phyloP scores from a whole-genome alignment of 768 basidiomycete genomes.

The Termitomyces eurrhizus region DNA sequence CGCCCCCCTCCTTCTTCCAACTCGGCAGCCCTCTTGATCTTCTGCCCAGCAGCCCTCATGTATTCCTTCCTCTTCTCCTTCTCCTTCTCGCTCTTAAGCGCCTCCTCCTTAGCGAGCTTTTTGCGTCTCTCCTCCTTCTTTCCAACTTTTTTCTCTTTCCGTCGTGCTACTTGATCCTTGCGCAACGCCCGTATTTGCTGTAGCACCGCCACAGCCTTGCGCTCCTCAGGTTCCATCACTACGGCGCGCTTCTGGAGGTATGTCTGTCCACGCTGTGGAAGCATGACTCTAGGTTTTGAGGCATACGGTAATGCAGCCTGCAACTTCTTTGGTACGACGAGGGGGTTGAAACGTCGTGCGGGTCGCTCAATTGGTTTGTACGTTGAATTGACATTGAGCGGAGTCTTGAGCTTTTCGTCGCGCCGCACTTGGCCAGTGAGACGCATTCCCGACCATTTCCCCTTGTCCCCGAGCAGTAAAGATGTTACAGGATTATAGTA shows the following conservation, averaged over 20 bases:
- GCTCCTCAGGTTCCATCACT: slow-evolving; percentile 93
- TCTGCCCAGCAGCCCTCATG: slow-evolving; percentile 70
- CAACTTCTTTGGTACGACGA: slow-evolving; percentile 86
- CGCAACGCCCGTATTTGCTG: slow-evolving; percentile 92
- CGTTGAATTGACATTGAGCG: slow-evolving; percentile 75
- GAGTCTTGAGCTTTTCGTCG: slow-evolving; percentile 83
- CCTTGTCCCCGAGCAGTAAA: slow-evolving; percentile 77
- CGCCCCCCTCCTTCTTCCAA: slow-evolving; percentile 49
- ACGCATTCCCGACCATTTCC: slow-evolving; percentile 91
- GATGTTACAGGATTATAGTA: slow-evolving; percentile 97
- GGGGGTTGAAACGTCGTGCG: slow-evolving; percentile 84
- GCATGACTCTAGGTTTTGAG: slow-evolving; percentile 84
- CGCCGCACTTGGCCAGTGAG: slow-evolving; percentile 89
- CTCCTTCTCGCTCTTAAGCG: slow-evolving; percentile 57
- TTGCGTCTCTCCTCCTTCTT: slow-evolving; percentile 64
- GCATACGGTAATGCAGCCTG: slow-evolving; percentile 89
- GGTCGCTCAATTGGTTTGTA: slow-evolving; percentile 83
- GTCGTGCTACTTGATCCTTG: slow-evolving; percentile 77
- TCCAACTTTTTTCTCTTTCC: slow-evolving; percentile 87
- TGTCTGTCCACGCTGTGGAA: slow-evolving; percentile 68
- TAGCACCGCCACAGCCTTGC: slow-evolving; percentile 82
- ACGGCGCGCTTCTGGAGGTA: slow-evolving; percentile 95
- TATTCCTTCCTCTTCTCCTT: slow-evolving; percentile 74
- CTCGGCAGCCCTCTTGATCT: slow-evolving; percentile 63
- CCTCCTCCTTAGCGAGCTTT: slow-evolving; percentile 70